Conservation (phyloP, 1,139 yeast genomes). For the Kazachstania sp. region DNA sequence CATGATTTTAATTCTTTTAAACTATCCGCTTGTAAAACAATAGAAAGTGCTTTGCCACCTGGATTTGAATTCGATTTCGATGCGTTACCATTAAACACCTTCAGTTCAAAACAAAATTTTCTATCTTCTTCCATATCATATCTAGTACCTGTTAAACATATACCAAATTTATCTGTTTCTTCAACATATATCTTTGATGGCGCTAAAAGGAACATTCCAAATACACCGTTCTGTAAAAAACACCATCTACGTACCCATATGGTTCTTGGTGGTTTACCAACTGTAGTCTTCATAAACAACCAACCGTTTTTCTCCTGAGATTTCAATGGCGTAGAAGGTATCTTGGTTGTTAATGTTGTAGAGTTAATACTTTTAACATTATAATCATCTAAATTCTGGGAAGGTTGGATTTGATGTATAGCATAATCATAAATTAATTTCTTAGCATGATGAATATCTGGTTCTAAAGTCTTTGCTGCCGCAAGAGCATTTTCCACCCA, state of each 20-base stretch:
- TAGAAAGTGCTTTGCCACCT: constrained; percentile 29
- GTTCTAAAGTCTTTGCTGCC: constrained; percentile 36
- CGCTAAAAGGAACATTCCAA: constrained; percentile 70
- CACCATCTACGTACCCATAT: constrained; percentile 89
- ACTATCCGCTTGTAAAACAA: constrained; percentile 72
- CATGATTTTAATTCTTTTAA: constrained; percentile 64
- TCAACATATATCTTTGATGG: constrained; percentile 73
- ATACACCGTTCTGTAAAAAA: constrained; percentile 71
- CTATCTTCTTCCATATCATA: constrained; percentile 65
- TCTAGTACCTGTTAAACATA: constrained; percentile 58
- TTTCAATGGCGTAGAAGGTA: constrained; percentile 13
- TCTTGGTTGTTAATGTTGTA: constrained; percentile 29
- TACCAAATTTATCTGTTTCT: constrained; percentile 84
- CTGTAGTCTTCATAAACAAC: constrained; percentile 67
- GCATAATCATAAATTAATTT: constrained; percentile 59
- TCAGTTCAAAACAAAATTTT: constrained; percentile 75
- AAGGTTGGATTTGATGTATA: constrained; percentile 47
- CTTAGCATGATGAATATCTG: constrained; percentile 53
- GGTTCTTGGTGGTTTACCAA: constrained; percentile 48
- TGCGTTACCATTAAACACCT: constrained; percentile 38
- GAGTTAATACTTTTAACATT: constrained; percentile 41
- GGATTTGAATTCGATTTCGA: constrained; percentile 28
- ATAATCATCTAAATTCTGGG: constrained; percentile 53
- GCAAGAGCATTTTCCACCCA: constrained; percentile 33
- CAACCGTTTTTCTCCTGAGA: constrained; percentile 73